phyloP scores from a whole-genome alignment of 345 rosid species.

The Pelargonium nanum region DNA sequence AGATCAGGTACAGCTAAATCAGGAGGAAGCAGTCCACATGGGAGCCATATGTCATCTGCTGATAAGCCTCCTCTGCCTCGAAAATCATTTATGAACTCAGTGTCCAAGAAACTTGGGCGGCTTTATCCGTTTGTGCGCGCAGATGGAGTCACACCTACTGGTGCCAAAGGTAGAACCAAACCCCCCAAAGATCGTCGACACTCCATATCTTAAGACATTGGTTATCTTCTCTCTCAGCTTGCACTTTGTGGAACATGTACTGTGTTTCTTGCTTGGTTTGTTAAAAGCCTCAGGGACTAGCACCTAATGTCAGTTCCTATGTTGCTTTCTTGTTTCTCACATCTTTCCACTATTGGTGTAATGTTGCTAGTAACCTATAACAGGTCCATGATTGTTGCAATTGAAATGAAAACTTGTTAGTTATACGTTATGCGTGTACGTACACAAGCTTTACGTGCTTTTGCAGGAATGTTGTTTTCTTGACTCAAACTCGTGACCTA shows the following conservation, averaged over 20 bases:
- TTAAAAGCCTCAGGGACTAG: conserved; percentile 1
- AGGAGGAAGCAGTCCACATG: conserved; percentile 23
- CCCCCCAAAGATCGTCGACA: conserved; percentile 73
- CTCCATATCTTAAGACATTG: conserved; percentile 59
- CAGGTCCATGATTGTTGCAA: too few species aligned
- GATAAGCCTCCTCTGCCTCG: conserved; percentile 75
- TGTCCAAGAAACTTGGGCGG: conserved; percentile 69
- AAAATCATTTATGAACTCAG: conserved; percentile 66
- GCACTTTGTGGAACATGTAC: not conserved
- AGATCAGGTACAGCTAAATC: conserved; percentile 18
- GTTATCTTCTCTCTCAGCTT: not conserved
- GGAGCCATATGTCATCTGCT: conserved; percentile 20
- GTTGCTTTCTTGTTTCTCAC: not conserved
- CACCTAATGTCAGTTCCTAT: not conserved
- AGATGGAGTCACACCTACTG: conserved; percentile 35
- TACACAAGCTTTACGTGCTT: too few species aligned
- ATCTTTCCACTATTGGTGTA: too few species aligned
- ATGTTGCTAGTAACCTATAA: too few species aligned
- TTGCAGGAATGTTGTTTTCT: too few species aligned
- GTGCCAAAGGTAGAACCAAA: conserved; percentile 40
- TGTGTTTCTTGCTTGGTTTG: conserved; percentile 11
- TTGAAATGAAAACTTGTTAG: too few species aligned
- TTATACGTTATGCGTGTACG: too few species aligned
- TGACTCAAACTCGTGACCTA: too few species aligned
- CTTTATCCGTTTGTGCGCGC: conserved; percentile 48